Percentiles rank a stretch among this genome's conserved stretches.
phyloP scores from a whole-genome alignment of 129 eudicot species.

The Scalesia atractyloides region DNA sequence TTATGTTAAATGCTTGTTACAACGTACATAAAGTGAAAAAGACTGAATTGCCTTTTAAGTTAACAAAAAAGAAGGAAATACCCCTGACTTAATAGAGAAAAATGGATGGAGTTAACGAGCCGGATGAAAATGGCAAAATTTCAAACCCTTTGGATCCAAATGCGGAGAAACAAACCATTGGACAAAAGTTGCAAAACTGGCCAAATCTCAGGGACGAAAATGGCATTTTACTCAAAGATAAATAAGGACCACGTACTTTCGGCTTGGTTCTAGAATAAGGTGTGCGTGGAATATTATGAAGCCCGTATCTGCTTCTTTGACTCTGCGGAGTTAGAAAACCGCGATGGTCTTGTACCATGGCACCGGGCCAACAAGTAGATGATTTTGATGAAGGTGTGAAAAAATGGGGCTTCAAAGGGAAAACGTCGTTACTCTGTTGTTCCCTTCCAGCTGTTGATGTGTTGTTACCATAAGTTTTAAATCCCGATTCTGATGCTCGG shows the following conservation, averaged over 20 bases:
- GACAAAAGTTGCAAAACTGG: too few relatives aligned
- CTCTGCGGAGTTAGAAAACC: constrained; percentile 68
- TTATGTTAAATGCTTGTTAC: too few relatives aligned
- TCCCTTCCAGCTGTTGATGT: constrained; percentile 40
- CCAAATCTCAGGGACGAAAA: too few relatives aligned
- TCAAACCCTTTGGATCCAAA: too few relatives aligned
- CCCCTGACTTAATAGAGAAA: too few relatives aligned
- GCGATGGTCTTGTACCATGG: constrained; percentile 65
- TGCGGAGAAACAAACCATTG: too few relatives aligned
- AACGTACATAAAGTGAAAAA: too few relatives aligned
- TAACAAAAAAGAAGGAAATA: too few relatives aligned
- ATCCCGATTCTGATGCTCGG: constrained; percentile 56
- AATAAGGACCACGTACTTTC: constrained; percentile 39
- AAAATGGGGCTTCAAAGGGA: constrained; percentile 40
- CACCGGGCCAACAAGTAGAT: constrained; percentile 88
- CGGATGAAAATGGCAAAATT: too few relatives aligned
- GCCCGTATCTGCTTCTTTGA: constrained; percentile 63
- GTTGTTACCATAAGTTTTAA: constrained; percentile 36
- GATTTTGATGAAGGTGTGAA: constrained; percentile 61
- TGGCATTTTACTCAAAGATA: background rate
- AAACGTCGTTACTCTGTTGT: constrained; percentile 34
- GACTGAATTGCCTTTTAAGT: too few relatives aligned
- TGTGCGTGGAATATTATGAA: constrained; percentile 63
- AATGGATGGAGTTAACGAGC: too few relatives aligned
- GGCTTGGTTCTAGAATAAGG: constrained; percentile 84